A percentile compares a stretch with the other conserved stretches of the same genome.
Evolutionary conservation across 2,329 filamentous ascomycete species (phyloP).

Genomic region (Trichophyton mentagrophytes): DNA sequence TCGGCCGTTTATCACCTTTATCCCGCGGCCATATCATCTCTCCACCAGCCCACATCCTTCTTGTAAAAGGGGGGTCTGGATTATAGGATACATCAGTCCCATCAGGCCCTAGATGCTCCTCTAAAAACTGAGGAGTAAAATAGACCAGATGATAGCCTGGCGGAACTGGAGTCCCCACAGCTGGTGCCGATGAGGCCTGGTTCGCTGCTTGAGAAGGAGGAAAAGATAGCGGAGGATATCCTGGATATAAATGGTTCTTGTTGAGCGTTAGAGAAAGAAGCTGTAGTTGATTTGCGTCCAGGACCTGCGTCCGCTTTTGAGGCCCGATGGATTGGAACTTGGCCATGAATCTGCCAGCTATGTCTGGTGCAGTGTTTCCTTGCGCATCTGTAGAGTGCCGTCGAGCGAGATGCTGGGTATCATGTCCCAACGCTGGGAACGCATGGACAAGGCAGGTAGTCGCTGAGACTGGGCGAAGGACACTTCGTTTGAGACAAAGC

Average conservation of each 20-base stretch:
- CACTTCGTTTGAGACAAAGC: neutral
- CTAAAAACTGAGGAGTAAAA: slow-evolving; percentile 47
- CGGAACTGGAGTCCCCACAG: slow-evolving; percentile 40
- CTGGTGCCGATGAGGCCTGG: slow-evolving; percentile 26
- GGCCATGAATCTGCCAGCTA: slow-evolving; percentile 31
- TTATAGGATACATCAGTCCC: slow-evolving; percentile 51
- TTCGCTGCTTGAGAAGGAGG: slow-evolving; percentile 12
- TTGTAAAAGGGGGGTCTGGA: slow-evolving; percentile 45
- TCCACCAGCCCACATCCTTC: slow-evolving; percentile 57
- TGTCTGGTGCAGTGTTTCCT: slow-evolving; percentile 18
- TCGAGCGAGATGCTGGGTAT: neutral
- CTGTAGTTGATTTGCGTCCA: slow-evolving; percentile 53
- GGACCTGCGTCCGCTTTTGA: slow-evolving; percentile 36
- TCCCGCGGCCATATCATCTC: slow-evolving; percentile 40
- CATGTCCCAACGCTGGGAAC: neutral
- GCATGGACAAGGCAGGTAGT: neutral
- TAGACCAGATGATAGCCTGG: slow-evolving; percentile 52
- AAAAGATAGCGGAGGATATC: slow-evolving; percentile 27
- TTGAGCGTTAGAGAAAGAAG: slow-evolving; percentile 48
- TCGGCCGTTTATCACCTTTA: slow-evolving; percentile 21
- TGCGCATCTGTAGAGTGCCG: neutral
- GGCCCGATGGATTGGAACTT: slow-evolving; percentile 32
- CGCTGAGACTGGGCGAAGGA: neutral
- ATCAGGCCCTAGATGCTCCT: slow-evolving; percentile 44
- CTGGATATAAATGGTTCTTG: slow-evolving; percentile 33